Base-by-base conservation (phyloP, 1,284 basidiomycete genomes). In the Cutaneotrichosporon sp. region DNA sequence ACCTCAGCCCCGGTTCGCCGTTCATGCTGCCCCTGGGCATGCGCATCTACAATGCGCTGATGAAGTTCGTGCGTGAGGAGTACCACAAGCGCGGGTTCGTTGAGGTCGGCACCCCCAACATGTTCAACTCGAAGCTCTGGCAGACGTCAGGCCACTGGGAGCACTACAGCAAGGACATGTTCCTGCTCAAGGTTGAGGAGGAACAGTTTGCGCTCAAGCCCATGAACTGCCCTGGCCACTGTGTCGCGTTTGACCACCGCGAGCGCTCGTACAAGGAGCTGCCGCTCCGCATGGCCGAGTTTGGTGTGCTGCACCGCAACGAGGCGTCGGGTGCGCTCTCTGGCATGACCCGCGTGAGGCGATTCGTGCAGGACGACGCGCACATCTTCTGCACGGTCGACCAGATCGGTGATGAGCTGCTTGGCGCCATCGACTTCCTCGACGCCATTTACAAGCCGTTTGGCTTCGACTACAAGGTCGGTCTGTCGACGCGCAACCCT, bases 191-290 rank as follows among this genome's bases (percentile, higher is more conserved):
- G 68, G 83, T 98, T 64, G 97, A 99, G 82, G 97, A 99, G 82
- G 95, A 98, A 81, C 86, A 87, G 74, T 97, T 91, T 86, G 94
- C 85, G 1, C 84, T 96, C 65, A 98, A 98, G 82, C 97, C 97
- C 21, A 99, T 99, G 97, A 99, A 99, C 82, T 99, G 97, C 79
- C 97, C 97, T 0, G 96, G 96, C 10, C 97, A 99, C 81, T 95
- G 92, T 79, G 82, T 99, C 65, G 92, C 99, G 76, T 99, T 99
- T 76, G 96, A 93, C 80, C 90, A 91, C 21, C 86, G 92, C 67
- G 96, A 98, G 80, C 88, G 97, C 67, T 90, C 89, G 66, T 98
- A 98, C 84, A 91, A 90, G 79, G 97, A 99, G 81, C 85, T 99
- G 22, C 97, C 97, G 2, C 88, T 99, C 70, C 88, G 97, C 22